Conservation (phyloP, 1,139 yeast species). For the Kodamaea fungicola region DNA sequence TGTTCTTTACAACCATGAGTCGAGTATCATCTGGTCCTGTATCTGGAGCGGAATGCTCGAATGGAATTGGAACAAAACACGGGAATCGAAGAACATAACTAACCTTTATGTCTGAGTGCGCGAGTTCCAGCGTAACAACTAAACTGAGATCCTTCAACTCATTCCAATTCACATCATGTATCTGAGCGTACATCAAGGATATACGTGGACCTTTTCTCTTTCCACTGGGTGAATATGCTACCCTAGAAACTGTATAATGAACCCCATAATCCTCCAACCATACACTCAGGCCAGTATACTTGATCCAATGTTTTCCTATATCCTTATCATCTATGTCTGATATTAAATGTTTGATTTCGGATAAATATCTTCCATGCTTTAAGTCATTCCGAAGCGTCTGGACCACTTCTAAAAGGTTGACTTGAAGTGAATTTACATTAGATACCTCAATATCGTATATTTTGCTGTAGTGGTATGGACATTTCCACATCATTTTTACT, state of each 20-base stretch:
- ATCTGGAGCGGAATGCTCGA: slow-evolving; percentile 16
- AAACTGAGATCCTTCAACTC: slow-evolving; percentile 34
- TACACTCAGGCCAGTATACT: slow-evolving; percentile 38
- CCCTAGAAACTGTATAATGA: slow-evolving; percentile 33
- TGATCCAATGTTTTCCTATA: slow-evolving; percentile 21
- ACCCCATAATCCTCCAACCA: slow-evolving; percentile 41
- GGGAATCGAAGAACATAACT: slow-evolving; percentile 22
- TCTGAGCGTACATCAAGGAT: slow-evolving; percentile 41
- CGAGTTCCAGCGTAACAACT: slow-evolving; percentile 25
- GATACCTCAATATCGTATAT: too few relatives aligned
- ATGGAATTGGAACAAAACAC: slow-evolving; percentile 28
- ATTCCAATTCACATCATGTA: slow-evolving; percentile 46
- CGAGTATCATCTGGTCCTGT: slow-evolving; percentile 46
- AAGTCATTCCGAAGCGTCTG: too few relatives aligned
- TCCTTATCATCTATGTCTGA: too few relatives aligned
- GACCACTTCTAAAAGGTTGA: too few relatives aligned
- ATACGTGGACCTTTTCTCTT: slow-evolving; percentile 29
- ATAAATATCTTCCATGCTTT: too few relatives aligned
- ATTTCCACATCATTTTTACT: too few relatives aligned
- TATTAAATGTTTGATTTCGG: too few relatives aligned
- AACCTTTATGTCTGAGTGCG: not conserved
- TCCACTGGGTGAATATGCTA: slow-evolving; percentile 29
- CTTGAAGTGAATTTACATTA: too few relatives aligned
- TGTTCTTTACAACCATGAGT: slow-evolving; percentile 27
- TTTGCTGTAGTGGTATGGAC: too few relatives aligned